Evolutionary conservation across 495 filamentous ascomycete species (phyloP).

Genomic region (Beverwykella pulmonaria): DNA sequence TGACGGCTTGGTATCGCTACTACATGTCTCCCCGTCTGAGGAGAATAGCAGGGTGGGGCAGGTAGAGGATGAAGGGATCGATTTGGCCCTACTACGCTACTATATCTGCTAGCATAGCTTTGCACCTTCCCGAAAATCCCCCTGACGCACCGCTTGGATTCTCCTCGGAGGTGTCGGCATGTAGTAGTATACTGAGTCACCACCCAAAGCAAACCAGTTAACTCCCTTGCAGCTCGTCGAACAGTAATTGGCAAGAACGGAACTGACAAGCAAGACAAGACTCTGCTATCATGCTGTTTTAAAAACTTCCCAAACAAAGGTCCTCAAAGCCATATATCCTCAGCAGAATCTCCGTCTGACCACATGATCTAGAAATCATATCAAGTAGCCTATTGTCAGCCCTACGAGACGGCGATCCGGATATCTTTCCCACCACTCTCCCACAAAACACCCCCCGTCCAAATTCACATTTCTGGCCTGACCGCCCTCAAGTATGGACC

Average conservation of each 20-base stretch:
- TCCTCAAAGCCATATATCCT: background rate
- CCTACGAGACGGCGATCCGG: background rate
- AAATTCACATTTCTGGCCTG: background rate
- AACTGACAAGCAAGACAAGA: background rate
- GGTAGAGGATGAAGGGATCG: no score
- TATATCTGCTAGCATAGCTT: no score
- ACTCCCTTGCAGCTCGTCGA: background rate
- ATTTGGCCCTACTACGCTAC: no score
- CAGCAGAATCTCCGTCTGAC: background rate
- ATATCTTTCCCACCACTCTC: background rate
- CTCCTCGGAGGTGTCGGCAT: no score
- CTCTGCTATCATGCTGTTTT: background rate
- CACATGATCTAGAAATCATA: background rate
- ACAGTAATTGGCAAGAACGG: background rate
- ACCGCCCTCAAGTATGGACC: slow-evolving; percentile 6
- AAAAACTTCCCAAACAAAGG: background rate
- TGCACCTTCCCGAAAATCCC: no score
- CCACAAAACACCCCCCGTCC: background rate
- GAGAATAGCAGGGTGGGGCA: no score
- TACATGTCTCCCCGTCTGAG: background rate
- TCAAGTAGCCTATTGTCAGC: background rate
- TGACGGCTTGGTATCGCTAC: background rate
- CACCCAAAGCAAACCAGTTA: background rate
- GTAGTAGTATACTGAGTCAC: no score
- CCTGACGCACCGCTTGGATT: no score